Evolutionary conservation across 176 grass and related monocot genomes (phyloP).

Genomic region (Alopecurus myosuroides): DNA sequence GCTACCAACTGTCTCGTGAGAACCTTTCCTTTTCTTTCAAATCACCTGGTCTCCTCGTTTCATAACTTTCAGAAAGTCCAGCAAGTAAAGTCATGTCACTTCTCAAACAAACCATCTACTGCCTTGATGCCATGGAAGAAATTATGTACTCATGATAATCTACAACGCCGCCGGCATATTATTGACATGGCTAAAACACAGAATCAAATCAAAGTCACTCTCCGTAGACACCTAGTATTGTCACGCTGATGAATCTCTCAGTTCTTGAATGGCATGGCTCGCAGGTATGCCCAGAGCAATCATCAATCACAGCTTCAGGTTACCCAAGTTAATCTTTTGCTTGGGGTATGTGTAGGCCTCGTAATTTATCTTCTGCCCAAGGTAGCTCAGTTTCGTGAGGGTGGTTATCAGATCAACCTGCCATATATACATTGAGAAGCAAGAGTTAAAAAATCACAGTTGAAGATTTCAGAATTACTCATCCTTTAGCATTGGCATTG

Average conservation of each 20-base stretch:
- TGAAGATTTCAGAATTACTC: background rate
- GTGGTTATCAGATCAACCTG: slow-evolving; percentile 98
- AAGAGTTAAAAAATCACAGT: background rate
- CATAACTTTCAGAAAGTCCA: background rate
- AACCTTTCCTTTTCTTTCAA: no score
- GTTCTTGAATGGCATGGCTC: background rate
- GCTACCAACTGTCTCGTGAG: background rate
- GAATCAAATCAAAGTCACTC: background rate
- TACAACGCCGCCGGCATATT: background rate
- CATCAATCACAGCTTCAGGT: slow-evolving; percentile 64
- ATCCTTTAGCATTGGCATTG: background rate
- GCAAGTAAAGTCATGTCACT: background rate
- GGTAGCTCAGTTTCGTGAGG: slow-evolving; percentile 80
- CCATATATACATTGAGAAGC: slow-evolving; percentile 26
- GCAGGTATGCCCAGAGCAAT: background rate
- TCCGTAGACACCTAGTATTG: background rate
- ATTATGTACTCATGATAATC: background rate
- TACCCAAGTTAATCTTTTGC: slow-evolving; percentile 79
- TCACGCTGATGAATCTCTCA: background rate
- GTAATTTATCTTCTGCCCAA: slow-evolving; percentile 92
- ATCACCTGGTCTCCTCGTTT: background rate
- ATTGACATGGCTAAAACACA: background rate
- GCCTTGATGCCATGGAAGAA: background rate
- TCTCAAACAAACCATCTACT: slow-evolving; percentile 2
- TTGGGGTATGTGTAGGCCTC: slow-evolving; percentile 90